These are phyloP conservation scores for Drechslerella coelobrocha DNA, from an alignment of 2,329 filamentous ascomycete genomes.

Conservation along the genomic window DNA sequence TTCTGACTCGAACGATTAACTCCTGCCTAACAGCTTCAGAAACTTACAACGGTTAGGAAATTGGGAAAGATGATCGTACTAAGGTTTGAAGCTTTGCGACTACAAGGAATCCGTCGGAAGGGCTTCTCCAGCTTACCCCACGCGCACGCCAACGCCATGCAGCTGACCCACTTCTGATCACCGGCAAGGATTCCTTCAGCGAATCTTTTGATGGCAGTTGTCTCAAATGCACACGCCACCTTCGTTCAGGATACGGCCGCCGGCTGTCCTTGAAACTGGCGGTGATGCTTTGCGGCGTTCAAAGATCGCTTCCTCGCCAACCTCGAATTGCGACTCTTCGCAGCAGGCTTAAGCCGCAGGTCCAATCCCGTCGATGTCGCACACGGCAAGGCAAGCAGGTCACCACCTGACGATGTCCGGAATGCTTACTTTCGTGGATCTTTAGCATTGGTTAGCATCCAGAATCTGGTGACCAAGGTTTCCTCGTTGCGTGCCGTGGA, in stretches of 20 bases:
- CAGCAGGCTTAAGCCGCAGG: conserved; percentile 8
- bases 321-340: background rate
- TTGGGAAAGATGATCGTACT: conserved; percentile 16
- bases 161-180: conserved; percentile 50
- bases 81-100: conserved; percentile 4
- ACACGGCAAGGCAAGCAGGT: conserved; percentile 20
- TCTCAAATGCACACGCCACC: conserved; percentile 44
- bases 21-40: conserved; percentile 2
- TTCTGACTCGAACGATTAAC: background rate
- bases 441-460: conserved; percentile 42
- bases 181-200: conserved; percentile 38
- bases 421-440: conserved; percentile 40
- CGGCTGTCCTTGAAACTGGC: conserved; percentile 14
- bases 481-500: conserved; percentile 40
- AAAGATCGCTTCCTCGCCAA: conserved; percentile 6
- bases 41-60: too few species aligned
- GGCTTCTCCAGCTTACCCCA: conserved; percentile 43
- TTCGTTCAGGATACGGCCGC: conserved; percentile 19
- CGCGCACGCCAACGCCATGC: conserved; percentile 30
- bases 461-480: conserved; percentile 46
- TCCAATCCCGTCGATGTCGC: conserved; percentile 25
- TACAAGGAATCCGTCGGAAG: conserved; percentile 13
- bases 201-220: conserved; percentile 15
- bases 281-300: conserved; percentile 1
- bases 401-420: conserved; percentile 34